A percentile compares a stretch with the other conserved stretches of the same genome.
Evolutionary conservation across 352 stramenopile species (phyloP).

Genomic region (Pythium brassicae): DNA sequence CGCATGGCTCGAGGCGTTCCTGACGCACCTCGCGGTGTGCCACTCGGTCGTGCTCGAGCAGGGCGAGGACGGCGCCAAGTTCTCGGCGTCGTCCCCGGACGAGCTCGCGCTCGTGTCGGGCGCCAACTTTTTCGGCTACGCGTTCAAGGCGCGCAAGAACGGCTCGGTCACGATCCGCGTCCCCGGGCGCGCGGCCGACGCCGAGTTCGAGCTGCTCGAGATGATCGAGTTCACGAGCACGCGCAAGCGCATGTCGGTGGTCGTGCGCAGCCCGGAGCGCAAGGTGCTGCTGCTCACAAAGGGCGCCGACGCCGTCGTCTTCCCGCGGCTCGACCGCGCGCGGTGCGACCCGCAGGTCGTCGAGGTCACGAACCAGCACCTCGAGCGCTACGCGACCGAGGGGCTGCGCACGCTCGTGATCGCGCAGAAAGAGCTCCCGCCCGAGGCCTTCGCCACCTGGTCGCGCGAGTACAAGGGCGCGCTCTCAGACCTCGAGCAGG

Average conservation of each 20-base stretch:
- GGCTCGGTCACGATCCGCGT: slow-evolving; percentile 50
- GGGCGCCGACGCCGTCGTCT: slow-evolving; percentile 82
- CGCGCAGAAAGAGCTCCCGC: slow-evolving; percentile 68
- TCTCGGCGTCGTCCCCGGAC: slow-evolving; percentile 79
- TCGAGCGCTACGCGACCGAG: slow-evolving; percentile 83
- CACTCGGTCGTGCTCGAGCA: slow-evolving; percentile 84
- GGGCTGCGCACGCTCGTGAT: slow-evolving; percentile 88
- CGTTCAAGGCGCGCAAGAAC: slow-evolving; percentile 64
- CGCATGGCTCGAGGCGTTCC: slow-evolving; percentile 75
- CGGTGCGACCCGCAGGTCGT: slow-evolving; percentile 48
- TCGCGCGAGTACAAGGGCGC: slow-evolving; percentile 69
- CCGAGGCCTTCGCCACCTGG: slow-evolving; percentile 69
- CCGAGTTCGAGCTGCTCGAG: slow-evolving; percentile 88
- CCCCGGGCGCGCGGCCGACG: slow-evolving; percentile 25
- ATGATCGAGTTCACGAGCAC: slow-evolving; percentile 98
- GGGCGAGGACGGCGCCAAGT: slow-evolving; percentile 38
- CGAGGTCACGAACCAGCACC: slow-evolving; percentile 61
- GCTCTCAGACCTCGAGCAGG: slow-evolving; percentile 67
- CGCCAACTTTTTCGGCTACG: slow-evolving; percentile 78
- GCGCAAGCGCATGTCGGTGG: slow-evolving; percentile 98
- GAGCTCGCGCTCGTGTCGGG: slow-evolving; percentile 79
- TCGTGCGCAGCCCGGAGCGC: slow-evolving; percentile 84
- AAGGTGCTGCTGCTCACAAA: slow-evolving; percentile 77
- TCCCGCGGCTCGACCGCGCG: slow-evolving; percentile 41
- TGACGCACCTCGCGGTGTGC: slow-evolving; percentile 77